Base-by-base conservation (phyloP, 768 basidiomycete species). In the Gloeophyllum trabeum region DNA sequence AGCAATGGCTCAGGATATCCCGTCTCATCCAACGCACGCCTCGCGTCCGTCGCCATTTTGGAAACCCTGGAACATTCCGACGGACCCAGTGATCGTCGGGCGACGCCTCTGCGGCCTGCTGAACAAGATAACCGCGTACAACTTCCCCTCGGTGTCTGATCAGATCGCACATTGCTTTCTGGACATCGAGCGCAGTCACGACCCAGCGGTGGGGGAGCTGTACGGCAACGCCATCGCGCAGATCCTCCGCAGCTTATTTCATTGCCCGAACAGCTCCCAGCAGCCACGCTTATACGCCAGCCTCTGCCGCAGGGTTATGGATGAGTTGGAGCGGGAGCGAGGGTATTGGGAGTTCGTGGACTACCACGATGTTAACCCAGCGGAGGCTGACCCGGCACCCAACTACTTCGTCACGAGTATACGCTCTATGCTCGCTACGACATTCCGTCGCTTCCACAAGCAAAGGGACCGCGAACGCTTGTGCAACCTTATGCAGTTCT, bases 121-220 rank as follows among this genome's bases (percentile, higher is more conserved):
- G 48, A 78, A 78, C 69, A 75, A 73, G 62, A 62, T 78, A 26
- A 71, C 73, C 3, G 56, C 65, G 46, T 64, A 69, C 46, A 67
- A 66, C 47, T 73, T 75, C 58, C 69, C 70, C 40, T 61, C 62
- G 30, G 68, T 75, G 47, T 66, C 71, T 30, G 54, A 61, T 34
- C 66, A 69, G 50, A 71, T 76, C 48, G 60, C 71, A 38, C 61
- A 61, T 21, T 70, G 68, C 64, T 69, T 71, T 35, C 67, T 72
- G 57, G 63, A 61, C 48, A 66, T 65, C 10, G 61, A 65, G 50
- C 55, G 64, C 43, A 66, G 69, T 53, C n/a, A n/a, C n/a, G n/a
- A n/a, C n/a, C n/a, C n/a, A n/a, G 68, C 57, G 23, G 69, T 73
- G 51, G 67, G 67, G 16, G 63, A 62, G 37, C 66, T 66, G 7